Evolutionary conservation across 1,139 yeast genomes (phyloP).

Genomic region (Yamadazyma blattariae): DNA sequence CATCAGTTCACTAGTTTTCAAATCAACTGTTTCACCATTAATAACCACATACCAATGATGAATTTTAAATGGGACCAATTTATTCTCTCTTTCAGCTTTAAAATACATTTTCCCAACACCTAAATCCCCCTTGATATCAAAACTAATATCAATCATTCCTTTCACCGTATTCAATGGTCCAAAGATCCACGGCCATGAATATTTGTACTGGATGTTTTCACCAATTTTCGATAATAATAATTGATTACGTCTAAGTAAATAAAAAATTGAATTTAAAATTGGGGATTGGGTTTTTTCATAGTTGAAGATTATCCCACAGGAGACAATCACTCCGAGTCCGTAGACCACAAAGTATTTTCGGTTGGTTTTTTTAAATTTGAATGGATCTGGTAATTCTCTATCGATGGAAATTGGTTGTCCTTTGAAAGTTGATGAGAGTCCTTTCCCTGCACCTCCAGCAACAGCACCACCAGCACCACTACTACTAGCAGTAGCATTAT

Average conservation of each 20-base stretch:
- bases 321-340: constrained; percentile 58
- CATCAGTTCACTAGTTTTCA: constrained; percentile 22
- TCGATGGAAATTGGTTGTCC: constrained; percentile 53
- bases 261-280: constrained; percentile 80
- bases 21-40: constrained; percentile 39
- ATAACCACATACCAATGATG: constrained; percentile 57
- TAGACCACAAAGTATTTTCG: constrained; percentile 58
- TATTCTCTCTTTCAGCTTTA: constrained; percentile 58
- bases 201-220: constrained; percentile 65
- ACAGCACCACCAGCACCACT: too few relatives aligned
- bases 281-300: constrained; percentile 91
- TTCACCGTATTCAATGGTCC: constrained; percentile 83
- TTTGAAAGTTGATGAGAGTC: constrained; percentile 3
- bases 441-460: too few relatives aligned
- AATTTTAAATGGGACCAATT: constrained; percentile 56
- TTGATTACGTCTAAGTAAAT: constrained; percentile 77
- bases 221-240: constrained; percentile 68
- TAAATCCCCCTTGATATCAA: constrained; percentile 65
- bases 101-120: constrained; percentile 50
- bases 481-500: not conserved
- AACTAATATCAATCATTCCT: constrained; percentile 73
- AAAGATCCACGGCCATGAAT: constrained; percentile 82
- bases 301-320: constrained; percentile 76
- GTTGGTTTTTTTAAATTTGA: constrained; percentile 49
- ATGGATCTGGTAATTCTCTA: constrained; percentile 74